Percentiles rank a stretch among this genome's conserved stretches.
phyloP scores from a whole-genome alignment of 2,329 filamentous ascomycete genomes.

The Myotisia sp. region DNA sequence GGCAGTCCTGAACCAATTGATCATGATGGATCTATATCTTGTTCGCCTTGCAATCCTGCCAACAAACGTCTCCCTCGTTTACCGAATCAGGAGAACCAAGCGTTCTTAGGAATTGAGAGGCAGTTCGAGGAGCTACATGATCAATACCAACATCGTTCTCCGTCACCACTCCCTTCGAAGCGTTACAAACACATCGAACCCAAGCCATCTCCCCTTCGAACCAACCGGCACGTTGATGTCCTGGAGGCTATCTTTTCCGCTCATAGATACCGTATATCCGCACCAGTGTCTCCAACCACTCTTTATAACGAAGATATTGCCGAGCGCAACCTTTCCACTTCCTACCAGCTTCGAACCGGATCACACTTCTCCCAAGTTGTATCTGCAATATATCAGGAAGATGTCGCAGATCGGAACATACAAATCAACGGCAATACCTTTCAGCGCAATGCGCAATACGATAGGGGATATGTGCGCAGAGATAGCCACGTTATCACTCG shows the following conservation, averaged over 20 bases:
- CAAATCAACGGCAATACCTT: slow-evolving; percentile 13
- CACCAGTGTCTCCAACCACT: slow-evolving; percentile 19
- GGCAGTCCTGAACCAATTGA: slow-evolving; percentile 3
- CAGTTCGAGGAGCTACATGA: slow-evolving; percentile 28
- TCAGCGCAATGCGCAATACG: neutral
- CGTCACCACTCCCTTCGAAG: slow-evolving; percentile 16
- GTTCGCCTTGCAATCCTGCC: no score
- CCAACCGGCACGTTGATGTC: slow-evolving; percentile 27
- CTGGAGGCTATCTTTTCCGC: slow-evolving; percentile 26
- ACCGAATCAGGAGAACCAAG: slow-evolving; percentile 17
- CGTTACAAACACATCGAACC: slow-evolving; percentile 13
- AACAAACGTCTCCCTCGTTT: slow-evolving; percentile 9
- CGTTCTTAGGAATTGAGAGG: slow-evolving; percentile 26
- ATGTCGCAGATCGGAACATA: slow-evolving; percentile 30
- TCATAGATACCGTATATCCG: slow-evolving; percentile 18
- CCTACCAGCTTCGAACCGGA: neutral
- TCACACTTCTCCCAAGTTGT: slow-evolving; percentile 19
- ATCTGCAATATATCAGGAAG: slow-evolving; percentile 27
- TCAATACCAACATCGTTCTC: slow-evolving; percentile 19
- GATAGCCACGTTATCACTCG: neutral
- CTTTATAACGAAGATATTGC: slow-evolving; percentile 32
- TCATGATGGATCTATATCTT: neutral
- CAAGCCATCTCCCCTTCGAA: slow-evolving; percentile 11
- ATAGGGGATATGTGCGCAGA: neutral
- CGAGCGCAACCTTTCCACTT: slow-evolving; percentile 22